Percentiles rank a stretch among this genome's conserved stretches.
These are phyloP conservation scores for Aspergillus latus DNA, from an alignment of 2,329 filamentous ascomycete genomes.

Conservation along the genomic window DNA sequence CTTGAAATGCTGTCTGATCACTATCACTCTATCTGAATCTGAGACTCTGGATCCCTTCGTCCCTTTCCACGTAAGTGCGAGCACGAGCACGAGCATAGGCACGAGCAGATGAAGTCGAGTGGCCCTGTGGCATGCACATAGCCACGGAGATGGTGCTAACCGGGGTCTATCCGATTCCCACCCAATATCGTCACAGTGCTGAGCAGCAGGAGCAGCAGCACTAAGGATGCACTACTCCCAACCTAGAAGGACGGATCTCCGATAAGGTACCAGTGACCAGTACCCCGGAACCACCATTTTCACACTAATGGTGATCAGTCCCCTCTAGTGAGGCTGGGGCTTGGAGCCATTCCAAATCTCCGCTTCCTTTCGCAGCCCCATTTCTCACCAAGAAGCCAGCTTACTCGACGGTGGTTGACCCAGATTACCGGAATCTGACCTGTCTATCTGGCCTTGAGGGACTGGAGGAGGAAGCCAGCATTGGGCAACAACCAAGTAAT, in stretches of 20 bases:
- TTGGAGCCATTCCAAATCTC: constrained; percentile 13
- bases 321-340: background rate
- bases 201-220: constrained; percentile 1
- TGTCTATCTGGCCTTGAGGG: background rate
- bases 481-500: background rate
- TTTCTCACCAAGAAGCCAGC: constrained; percentile 2
- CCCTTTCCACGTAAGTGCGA: background rate
- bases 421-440: constrained; percentile 10
- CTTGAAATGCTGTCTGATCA: background rate
- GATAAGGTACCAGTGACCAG: constrained; percentile 15
- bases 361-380: background rate
- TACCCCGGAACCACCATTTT: constrained; percentile 6
- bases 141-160: background rate
- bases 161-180: background rate
- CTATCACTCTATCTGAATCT: constrained; percentile 3
- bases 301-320: background rate
- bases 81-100: background rate
- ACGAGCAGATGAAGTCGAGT: background rate
- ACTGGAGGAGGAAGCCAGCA: background rate
- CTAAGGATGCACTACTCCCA: constrained; percentile 4
- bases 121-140: background rate
- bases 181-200: background rate
- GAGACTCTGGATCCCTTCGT: background rate
- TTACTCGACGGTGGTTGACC: constrained; percentile 3
- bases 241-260: constrained; percentile 6